A percentile compares a stretch with the other conserved stretches of the same genome.
Conservation (phyloP, 1,284 basidiomycete species). For the Malassezia cuniculi region DNA sequence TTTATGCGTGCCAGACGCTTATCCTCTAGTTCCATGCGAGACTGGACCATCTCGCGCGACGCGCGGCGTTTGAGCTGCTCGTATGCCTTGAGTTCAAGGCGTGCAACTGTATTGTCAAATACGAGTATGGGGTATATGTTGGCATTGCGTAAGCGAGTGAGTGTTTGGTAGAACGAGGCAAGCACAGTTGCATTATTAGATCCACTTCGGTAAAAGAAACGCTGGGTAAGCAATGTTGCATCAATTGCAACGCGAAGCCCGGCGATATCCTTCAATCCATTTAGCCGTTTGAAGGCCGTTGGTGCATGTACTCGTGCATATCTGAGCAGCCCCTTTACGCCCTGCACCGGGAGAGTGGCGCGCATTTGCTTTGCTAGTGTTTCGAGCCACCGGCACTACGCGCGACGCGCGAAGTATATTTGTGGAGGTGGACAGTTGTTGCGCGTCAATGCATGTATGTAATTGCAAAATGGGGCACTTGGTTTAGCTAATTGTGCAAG, state of each 20-base stretch:
- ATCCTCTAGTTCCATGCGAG: not conserved
- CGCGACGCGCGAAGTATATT: no score
- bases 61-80: constrained; percentile 3
- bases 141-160: no score
- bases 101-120: constrained; percentile 9
- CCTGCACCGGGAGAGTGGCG: not conserved
- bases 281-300: not conserved
- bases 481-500: no score
- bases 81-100: constrained; percentile 6
- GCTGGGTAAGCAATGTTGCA: constrained; percentile 11
- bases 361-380: no score
- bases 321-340: constrained; percentile 8
- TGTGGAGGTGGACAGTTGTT: no score
- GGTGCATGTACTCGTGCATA: constrained; percentile 3
- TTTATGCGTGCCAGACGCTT: constrained; percentile 3
- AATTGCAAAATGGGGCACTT: no score
- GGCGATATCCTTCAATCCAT: not conserved
- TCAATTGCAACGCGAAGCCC: constrained; percentile 12
- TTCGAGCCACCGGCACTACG: no score
- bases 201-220: constrained; percentile 10
- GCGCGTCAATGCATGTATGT: no score
- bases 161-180: no score
- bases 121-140: constrained; percentile 14
- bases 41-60: not conserved
- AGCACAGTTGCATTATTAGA: no score